These are phyloP conservation scores for Conticribra guillardii DNA, from an alignment of 108 stramenopile genomes.

Conservation along the genomic window DNA sequence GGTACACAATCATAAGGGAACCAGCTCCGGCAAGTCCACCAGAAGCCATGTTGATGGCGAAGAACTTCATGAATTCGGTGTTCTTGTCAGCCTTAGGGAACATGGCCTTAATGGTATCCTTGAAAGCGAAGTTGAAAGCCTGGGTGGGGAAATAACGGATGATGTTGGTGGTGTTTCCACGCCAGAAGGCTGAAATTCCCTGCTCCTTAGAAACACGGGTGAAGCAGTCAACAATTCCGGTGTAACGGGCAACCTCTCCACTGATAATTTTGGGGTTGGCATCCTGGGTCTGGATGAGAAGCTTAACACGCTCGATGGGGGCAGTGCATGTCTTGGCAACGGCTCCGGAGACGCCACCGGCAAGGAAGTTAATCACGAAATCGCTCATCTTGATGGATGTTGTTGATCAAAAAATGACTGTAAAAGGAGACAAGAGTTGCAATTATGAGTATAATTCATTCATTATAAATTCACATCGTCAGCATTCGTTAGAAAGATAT, in stretches of 20 bases:
- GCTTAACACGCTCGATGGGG: slow-evolving; percentile 99
- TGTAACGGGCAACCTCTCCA: slow-evolving; percentile 96
- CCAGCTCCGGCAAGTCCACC: slow-evolving; percentile 98
- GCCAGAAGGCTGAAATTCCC: slow-evolving; percentile 93
- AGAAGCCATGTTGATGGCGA: slow-evolving; percentile 96
- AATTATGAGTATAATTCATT: too few species aligned
- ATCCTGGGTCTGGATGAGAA: slow-evolving; percentile 97
- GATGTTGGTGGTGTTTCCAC: slow-evolving; percentile 98
- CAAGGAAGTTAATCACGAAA: slow-evolving; percentile 89
- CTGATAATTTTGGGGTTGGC: slow-evolving; percentile 97
- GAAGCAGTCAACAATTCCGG: slow-evolving; percentile 96
- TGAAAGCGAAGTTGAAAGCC: slow-evolving; percentile 99
- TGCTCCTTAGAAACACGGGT: slow-evolving; percentile 94
- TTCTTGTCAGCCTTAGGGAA: slow-evolving; percentile 98
- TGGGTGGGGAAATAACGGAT: slow-evolving; percentile 99
- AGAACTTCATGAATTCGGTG: slow-evolving; percentile 95
- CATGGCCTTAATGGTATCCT: slow-evolving; percentile 96
- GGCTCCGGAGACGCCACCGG: slow-evolving; percentile 94
- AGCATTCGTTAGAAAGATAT: too few species aligned
- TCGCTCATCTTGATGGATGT: too few species aligned
- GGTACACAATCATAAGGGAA: slow-evolving; percentile 97
- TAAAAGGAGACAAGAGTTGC: too few species aligned
- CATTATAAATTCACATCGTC: too few species aligned
- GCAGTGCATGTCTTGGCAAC: slow-evolving; percentile 96
- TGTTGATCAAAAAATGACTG: too few species aligned